Evolutionary conservation across 177 flowering plant genomes (phyloP).

Genomic region (Telopea speciosissima): DNA sequence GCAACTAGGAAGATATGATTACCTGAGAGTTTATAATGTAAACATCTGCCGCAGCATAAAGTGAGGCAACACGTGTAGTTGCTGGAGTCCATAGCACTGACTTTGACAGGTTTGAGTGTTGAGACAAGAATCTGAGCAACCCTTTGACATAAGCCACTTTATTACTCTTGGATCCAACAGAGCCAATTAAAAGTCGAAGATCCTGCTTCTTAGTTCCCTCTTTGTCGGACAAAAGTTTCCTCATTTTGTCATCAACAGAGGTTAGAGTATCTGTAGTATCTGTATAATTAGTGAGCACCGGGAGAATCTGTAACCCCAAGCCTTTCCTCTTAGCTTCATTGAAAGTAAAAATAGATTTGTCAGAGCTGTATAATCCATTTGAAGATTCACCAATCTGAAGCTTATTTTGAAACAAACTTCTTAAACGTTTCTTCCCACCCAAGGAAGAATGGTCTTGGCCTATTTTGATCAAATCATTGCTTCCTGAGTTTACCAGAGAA

Average conservation of each 20-base stretch:
- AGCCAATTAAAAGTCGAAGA: slow-evolving; percentile 81
- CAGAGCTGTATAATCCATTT: slow-evolving; percentile 6
- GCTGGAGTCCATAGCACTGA: slow-evolving; percentile 88
- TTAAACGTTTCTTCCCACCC: slow-evolving; percentile 31
- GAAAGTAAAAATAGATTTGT: slow-evolving; percentile 14
- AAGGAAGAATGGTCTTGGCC: slow-evolving; percentile 21
- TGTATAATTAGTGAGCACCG: slow-evolving; percentile 8
- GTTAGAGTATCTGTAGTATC: slow-evolving; percentile 12
- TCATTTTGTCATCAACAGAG: slow-evolving; percentile 10
- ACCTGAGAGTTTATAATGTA: slow-evolving; percentile 95
- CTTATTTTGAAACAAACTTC: slow-evolving; percentile 39
- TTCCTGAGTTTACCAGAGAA: slow-evolving; percentile 19
- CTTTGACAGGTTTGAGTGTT: slow-evolving; percentile 58
- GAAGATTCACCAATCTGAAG: slow-evolving; percentile 14
- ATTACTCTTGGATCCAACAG: slow-evolving; percentile 95
- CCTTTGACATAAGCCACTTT: slow-evolving; percentile 75
- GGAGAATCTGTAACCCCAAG: slow-evolving; percentile 3
- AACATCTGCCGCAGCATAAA: slow-evolving; percentile 95
- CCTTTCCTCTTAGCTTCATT: slow-evolving; percentile 9
- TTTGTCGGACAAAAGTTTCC: slow-evolving; percentile 27
- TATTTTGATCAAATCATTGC: slow-evolving; percentile 12
- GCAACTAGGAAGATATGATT: slow-evolving; percentile 4
- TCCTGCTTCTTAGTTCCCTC: slow-evolving; percentile 24
- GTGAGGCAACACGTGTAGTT: slow-evolving; percentile 89
- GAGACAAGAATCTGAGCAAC: slow-evolving; percentile 52